Evolutionary conservation across 495 filamentous ascomycete species (phyloP), one percentile per base, ranked within the genome.

Genomic region (Penicillium lagena): DNA sequence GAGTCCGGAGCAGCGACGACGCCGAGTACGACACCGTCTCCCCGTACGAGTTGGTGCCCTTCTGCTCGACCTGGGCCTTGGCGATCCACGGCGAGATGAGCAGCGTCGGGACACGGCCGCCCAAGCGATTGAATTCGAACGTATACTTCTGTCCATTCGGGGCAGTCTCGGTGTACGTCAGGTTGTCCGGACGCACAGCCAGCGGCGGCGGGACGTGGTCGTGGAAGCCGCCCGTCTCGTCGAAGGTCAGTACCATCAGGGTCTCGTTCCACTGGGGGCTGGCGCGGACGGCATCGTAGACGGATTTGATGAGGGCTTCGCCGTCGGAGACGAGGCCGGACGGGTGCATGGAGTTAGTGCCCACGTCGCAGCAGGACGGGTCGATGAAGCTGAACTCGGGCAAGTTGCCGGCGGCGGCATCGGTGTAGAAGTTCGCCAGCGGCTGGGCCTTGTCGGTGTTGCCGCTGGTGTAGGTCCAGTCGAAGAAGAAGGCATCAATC

Each of bases 371-470:
- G 68, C 75, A 78, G 35, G 63, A 64, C 1, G 75, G 75, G 60
- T 78, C 72, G 48, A 78, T 52, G 50, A 71, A 78, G 37, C 65
- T 68, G 47, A 78, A 63, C 34, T 72, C 54, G 7, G 73, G 62
- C 1, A 76, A 70, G 4, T 41, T 55, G 29, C 75, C 67, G 11
- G 56, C 52, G 12, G 51, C 50, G 9, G 65, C 66, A 29, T 70
- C 70, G 5, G 58, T 45, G 56, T 64, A 69, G 56, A 68, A 68
- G 40, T 62, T 48, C 6, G 50, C 42, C 9, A 68, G 42, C 6
- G 67, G 60, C 10, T 54, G 47, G 40, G 64, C 55, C 17, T 60
- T 62, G 51, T 56, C 50, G n/a, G 49, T 39, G 43, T 68, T 66
- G 43, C 47, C 53, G 42, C 54, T 58, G 0, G 42, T 54, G 32